Evolutionary conservation across 306 rosid species (phyloP).

Genomic region (Hylodesmum podocarpum): DNA sequence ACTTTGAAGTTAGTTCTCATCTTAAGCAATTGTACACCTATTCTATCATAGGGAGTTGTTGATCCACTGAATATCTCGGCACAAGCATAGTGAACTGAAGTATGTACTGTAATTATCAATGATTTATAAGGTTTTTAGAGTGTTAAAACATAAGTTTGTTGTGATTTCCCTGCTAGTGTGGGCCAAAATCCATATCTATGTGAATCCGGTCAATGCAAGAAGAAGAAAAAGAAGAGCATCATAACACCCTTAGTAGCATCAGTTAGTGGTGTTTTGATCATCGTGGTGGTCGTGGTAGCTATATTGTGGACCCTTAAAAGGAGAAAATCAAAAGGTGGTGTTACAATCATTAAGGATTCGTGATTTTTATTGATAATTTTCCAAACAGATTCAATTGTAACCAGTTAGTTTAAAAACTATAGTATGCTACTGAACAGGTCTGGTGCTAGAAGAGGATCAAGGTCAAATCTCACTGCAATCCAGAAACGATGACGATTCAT

Average conservation of each 20-base stretch:
- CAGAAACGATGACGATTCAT: neutral
- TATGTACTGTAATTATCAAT: neutral
- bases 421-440: neutral
- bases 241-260: slow-evolving; percentile 36
- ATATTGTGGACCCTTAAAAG: slow-evolving; percentile 17
- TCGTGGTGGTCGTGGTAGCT: slow-evolving; percentile 1
- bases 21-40: neutral
- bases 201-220: slow-evolving; percentile 19
- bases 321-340: slow-evolving; percentile 22
- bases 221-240: neutral
- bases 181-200: slow-evolving; percentile 42
- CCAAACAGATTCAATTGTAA: neutral
- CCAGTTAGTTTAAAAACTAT: neutral
- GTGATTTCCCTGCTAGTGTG: slow-evolving; percentile 31
- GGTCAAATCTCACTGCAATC: neutral
- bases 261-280: slow-evolving; percentile 30
- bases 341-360: no score
- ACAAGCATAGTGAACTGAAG: neutral
- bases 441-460: neutral
- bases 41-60: neutral
- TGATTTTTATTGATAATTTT: neutral
- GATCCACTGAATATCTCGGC: neutral
- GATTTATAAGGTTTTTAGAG: neutral
- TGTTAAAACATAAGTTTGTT: neutral
- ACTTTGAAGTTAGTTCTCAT: neutral